Evolutionary conservation across 2,329 filamentous ascomycete genomes (phyloP).

Genomic region (Aureobasidium pullulans): DNA sequence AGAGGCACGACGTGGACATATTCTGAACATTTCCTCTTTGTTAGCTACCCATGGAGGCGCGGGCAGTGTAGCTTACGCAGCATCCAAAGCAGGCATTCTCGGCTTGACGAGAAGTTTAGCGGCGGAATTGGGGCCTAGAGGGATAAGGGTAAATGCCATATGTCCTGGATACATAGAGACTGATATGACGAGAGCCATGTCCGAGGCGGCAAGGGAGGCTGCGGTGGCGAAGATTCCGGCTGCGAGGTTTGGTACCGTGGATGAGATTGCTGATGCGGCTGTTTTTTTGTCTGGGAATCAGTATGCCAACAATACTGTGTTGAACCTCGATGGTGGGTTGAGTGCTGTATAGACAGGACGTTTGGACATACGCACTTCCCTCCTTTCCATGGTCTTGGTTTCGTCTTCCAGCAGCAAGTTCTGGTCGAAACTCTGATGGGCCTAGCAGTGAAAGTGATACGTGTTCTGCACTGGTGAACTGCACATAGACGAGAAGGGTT

Average conservation of each 20-base stretch:
- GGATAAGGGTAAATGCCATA: conserved; percentile 61
- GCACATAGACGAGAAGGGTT: background rate
- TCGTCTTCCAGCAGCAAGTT: too few species aligned
- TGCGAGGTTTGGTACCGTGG: conserved; percentile 37
- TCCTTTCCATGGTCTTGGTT: too few species aligned
- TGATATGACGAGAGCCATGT: conserved; percentile 36
- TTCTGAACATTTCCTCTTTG: conserved; percentile 76
- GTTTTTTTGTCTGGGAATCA: conserved; percentile 54
- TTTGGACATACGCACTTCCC: too few species aligned
- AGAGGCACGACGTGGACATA: conserved; percentile 27
- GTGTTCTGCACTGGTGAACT: too few species aligned
- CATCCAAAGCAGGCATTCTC: conserved; percentile 21
- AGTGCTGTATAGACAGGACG: conserved; percentile 44
- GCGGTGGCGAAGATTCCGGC: conserved; percentile 35
- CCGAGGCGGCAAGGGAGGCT: conserved; percentile 34
- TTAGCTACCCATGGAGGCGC: conserved; percentile 61
- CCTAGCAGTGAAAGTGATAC: too few species aligned
- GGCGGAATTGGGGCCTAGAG: conserved; percentile 37
- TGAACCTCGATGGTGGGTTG: conserved; percentile 80
- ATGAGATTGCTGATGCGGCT: conserved; percentile 45
- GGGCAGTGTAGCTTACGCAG: conserved; percentile 48
- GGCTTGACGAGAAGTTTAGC: conserved; percentile 18
- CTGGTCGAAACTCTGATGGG: too few species aligned
- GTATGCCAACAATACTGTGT: conserved; percentile 79
- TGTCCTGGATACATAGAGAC: conserved; percentile 20